Percentiles rank a stretch among this genome's conserved stretches.
Evolutionary conservation across 176 grass and related monocot species (phyloP).

Genomic region (Saccharum officinarum): DNA sequence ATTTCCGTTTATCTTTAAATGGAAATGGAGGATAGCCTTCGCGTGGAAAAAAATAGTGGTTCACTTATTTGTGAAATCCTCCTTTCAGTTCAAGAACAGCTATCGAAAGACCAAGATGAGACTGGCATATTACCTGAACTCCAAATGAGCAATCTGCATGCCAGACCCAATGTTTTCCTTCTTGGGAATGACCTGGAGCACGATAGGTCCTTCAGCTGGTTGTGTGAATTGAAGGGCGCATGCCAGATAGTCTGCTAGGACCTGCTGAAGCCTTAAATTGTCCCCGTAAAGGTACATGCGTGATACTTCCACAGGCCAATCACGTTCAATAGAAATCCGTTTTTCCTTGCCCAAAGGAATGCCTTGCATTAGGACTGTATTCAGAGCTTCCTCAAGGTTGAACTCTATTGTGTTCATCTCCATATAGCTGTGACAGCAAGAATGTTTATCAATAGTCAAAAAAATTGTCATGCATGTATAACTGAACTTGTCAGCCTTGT

Average conservation of each 20-base stretch:
- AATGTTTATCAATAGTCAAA: slow-evolving; percentile 2
- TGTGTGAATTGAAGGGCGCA: slow-evolving; percentile 83
- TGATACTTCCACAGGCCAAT: slow-evolving; percentile 88
- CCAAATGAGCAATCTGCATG: slow-evolving; percentile 90
- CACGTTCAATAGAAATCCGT: slow-evolving; percentile 58
- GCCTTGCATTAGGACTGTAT: slow-evolving; percentile 87
- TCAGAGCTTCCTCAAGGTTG: slow-evolving; percentile 67
- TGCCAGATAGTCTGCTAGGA: slow-evolving; percentile 75
- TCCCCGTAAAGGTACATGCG: slow-evolving; percentile 82
- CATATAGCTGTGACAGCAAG: slow-evolving; percentile 62
- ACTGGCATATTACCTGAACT: slow-evolving; percentile 76
- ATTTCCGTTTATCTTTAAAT: too few species aligned
- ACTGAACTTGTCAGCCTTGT: not conserved
- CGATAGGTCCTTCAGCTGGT: slow-evolving; percentile 64
- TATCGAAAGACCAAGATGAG: slow-evolving; percentile 10
- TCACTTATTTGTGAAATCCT: slow-evolving; percentile 11
- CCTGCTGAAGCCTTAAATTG: slow-evolving; percentile 98
- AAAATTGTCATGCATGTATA: not conserved
- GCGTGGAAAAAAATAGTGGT: not conserved
- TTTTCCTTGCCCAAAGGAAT: slow-evolving; percentile 75
- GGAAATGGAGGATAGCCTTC: too few species aligned
- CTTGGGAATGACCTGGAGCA: slow-evolving; percentile 68
- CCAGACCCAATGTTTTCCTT: slow-evolving; percentile 76
- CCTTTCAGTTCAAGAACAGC: slow-evolving; percentile 15
- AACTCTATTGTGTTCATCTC: slow-evolving; percentile 85